phyloP scores from a whole-genome alignment of 305 asterid species.

The Fraxinus albicans region DNA sequence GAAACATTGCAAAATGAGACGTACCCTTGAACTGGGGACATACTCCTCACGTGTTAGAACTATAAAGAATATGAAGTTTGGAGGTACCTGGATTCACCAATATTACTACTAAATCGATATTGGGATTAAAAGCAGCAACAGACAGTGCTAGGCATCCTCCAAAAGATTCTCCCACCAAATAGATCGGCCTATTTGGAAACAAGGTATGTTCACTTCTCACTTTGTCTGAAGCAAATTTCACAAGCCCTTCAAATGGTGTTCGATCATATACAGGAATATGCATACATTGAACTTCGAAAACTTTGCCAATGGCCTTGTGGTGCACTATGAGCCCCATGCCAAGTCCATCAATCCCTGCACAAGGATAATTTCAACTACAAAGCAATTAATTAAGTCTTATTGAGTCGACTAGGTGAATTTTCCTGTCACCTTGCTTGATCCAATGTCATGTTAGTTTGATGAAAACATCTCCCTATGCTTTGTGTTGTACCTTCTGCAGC shows the following conservation, averaged over 20 bases:
- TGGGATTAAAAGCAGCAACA: constrained; percentile 59
- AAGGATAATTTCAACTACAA: neutral
- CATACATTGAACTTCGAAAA: constrained; percentile 55
- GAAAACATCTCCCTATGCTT: neutral
- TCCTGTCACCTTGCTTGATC: neutral
- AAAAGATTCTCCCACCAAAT: constrained; percentile 59
- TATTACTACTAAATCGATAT: constrained; percentile 46
- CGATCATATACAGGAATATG: constrained; percentile 54
- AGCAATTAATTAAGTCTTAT: neutral
- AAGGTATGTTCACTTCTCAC: constrained; percentile 38
- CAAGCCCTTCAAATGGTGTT: constrained; percentile 46
- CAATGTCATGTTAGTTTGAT: neutral
- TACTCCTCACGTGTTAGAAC: neutral
- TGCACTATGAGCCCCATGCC: constrained; percentile 66
- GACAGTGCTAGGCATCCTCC: constrained; percentile 70
- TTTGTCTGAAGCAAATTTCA: constrained; percentile 38
- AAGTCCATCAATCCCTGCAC: constrained; percentile 62
- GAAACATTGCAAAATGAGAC: neutral
- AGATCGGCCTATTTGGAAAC: constrained; percentile 47
- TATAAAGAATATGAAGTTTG: neutral
- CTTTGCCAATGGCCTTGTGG: constrained; percentile 65
- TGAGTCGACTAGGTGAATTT: neutral
- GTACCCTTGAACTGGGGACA: neutral
- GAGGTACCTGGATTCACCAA: constrained; percentile 58
- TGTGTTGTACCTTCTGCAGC: neutral